phyloP scores from a whole-genome alignment of 2,329 filamentous ascomycete species.

The Colletotrichum sojae region DNA sequence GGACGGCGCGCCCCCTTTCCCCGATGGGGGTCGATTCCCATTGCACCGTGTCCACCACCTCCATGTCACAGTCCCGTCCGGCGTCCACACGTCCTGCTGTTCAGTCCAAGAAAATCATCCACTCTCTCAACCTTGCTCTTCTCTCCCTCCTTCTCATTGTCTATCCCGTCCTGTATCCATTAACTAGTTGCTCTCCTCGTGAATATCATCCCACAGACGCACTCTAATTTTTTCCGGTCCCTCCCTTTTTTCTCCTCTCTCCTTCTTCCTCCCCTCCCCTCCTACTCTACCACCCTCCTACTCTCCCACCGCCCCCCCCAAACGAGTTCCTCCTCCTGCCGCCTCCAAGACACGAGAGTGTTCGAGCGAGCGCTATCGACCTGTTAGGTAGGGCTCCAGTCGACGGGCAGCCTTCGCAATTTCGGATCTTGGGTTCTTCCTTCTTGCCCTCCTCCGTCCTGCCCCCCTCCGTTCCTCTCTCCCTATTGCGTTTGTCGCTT shows the following conservation, averaged over 20 bases:
- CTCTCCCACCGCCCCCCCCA: constrained; percentile 30
- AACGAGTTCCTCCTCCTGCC: constrained; percentile 20
- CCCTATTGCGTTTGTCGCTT: constrained; percentile 21
- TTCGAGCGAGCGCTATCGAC: constrained; percentile 28
- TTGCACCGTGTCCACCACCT: constrained; percentile 35
- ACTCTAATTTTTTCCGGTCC: constrained; percentile 40
- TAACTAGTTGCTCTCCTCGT: constrained; percentile 37
- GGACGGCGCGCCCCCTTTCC: constrained; percentile 19
- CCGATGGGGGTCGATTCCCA: constrained; percentile 11
- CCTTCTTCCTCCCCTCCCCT: constrained; percentile 36
- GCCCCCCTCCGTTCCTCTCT: constrained; percentile 37
- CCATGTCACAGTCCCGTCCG: constrained; percentile 31
- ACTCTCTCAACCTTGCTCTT: constrained; percentile 44
- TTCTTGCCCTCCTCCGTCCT: constrained; percentile 22
- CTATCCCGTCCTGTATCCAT: constrained; percentile 32
- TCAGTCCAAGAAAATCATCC: constrained; percentile 27
- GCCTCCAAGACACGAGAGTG: constrained; percentile 22
- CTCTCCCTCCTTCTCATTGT: constrained; percentile 22
- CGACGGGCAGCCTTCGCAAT: constrained; percentile 30
- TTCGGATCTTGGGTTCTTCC: constrained; percentile 26
- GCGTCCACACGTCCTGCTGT: constrained; percentile 24
- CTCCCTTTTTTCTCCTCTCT: constrained; percentile 35
- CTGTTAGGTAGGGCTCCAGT: constrained; percentile 34
- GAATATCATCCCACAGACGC: constrained; percentile 42
- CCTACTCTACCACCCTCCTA: constrained; percentile 43